Percentiles rank a stretch among this genome's conserved stretches.
phyloP scores from a whole-genome alignment of 176 grass and related monocot species.

The Triticum aestivum region IWGSC_CS_RefSeq_v2.1 NC_057806.1:599305933-599306432 shows the following conservation, averaged over 20 bases:
- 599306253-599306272: not conserved
- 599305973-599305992: too few relatives aligned
- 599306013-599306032: not conserved
- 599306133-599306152: slow-evolving; percentile 10
- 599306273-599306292: not conserved
- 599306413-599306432: not conserved
- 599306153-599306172: slow-evolving; percentile 14
- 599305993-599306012: too few relatives aligned
- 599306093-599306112: not conserved
- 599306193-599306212: slow-evolving; percentile 47
- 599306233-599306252: not conserved
- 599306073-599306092: not conserved
- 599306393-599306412: not conserved
- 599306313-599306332: too few relatives aligned
- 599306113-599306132: slow-evolving; percentile 9
- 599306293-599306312: not conserved
- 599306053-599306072: not conserved
- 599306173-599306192: slow-evolving; percentile 11
- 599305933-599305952: not conserved
- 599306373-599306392: too few relatives aligned
- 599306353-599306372: too few relatives aligned
- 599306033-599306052: not conserved
- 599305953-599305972: not conserved
- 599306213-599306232: slow-evolving; percentile 37
- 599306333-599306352: too few relatives aligned